Conservation (phyloP, 108 stramenopile species). For the Phaeodactylum tricornutum region DNA sequence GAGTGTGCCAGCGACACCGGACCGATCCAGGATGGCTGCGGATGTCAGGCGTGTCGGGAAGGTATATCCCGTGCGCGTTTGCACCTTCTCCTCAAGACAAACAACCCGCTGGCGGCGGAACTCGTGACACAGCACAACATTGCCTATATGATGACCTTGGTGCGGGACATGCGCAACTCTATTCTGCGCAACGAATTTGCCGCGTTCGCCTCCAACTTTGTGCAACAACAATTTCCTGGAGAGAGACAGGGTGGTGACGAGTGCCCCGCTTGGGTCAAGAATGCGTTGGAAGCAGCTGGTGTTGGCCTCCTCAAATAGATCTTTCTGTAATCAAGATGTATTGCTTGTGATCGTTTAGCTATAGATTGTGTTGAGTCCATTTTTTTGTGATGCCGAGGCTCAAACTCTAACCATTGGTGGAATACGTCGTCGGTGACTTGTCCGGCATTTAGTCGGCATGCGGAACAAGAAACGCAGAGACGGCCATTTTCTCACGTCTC, state of each 20-base stretch:
- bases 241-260: constrained; percentile 32
- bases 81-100: constrained; percentile 69
- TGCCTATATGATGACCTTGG: constrained; percentile 88
- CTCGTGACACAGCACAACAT: constrained; percentile 93
- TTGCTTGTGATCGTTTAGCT: neutral
- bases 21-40: constrained; percentile 64
- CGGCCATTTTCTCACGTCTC: too few species aligned
- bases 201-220: constrained; percentile 59
- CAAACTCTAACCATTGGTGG: too few species aligned
- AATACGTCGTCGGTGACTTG: too few species aligned
- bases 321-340: neutral
- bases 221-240: constrained; percentile 56
- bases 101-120: constrained; percentile 71
- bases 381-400: too few species aligned
- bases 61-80: constrained; percentile 67
- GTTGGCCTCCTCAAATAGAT: too few species aligned
- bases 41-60: constrained; percentile 63
- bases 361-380: too few species aligned
- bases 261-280: constrained; percentile 77
- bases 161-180: constrained; percentile 79
- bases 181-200: constrained; percentile 69
- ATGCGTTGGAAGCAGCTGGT: constrained; percentile 70
- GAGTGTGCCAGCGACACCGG: constrained; percentile 46
- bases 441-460: too few species aligned
- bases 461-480: too few species aligned